Percentiles rank a stretch among this genome's conserved stretches.
phyloP scores from a whole-genome alignment of 768 basidiomycete genomes.

The Lactifluus hygrophoroides region DNA sequence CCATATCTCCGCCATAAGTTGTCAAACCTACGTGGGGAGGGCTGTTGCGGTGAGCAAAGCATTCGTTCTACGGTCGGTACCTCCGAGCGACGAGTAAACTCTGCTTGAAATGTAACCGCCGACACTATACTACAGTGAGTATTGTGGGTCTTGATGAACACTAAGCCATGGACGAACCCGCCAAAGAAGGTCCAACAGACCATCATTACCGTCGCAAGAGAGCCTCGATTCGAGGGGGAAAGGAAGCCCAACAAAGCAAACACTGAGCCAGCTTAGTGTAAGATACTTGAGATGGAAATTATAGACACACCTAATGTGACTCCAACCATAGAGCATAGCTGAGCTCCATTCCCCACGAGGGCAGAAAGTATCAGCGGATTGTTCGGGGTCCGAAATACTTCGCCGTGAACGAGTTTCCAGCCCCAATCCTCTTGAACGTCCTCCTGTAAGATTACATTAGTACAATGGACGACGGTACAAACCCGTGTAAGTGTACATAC shows the following conservation, averaged over 20 bases:
- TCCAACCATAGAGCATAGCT: slow-evolving; percentile 76
- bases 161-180: slow-evolving; percentile 38
- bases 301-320: slow-evolving; percentile 66
- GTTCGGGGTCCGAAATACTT: slow-evolving; percentile 83
- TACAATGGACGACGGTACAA: not conserved
- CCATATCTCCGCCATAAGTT: not conserved
- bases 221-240: slow-evolving; percentile 91
- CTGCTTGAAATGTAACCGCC: slow-evolving; percentile 86
- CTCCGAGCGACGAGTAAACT: slow-evolving; percentile 72
- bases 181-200: slow-evolving; percentile 94
- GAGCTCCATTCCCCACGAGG: slow-evolving; percentile 85
- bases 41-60: slow-evolving; percentile 83
- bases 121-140: slow-evolving; percentile 40
- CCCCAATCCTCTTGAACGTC: slow-evolving; percentile 98
- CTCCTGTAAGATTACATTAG: slow-evolving; percentile 42
- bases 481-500: slow-evolving; percentile 34
- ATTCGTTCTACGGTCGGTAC: slow-evolving; percentile 68
- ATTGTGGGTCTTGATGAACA: not conserved
- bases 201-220: slow-evolving; percentile 89
- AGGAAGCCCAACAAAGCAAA: slow-evolving; percentile 91
- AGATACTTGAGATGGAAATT: not conserved
- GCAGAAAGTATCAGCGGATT: slow-evolving; percentile 73
- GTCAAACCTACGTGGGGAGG: slow-evolving; percentile 64
- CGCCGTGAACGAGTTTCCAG: slow-evolving; percentile 96
- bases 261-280: slow-evolving; percentile 35